Evolutionary conservation across 768 basidiomycete species (phyloP).

Genomic region (Hericium rajendrae): DNA sequence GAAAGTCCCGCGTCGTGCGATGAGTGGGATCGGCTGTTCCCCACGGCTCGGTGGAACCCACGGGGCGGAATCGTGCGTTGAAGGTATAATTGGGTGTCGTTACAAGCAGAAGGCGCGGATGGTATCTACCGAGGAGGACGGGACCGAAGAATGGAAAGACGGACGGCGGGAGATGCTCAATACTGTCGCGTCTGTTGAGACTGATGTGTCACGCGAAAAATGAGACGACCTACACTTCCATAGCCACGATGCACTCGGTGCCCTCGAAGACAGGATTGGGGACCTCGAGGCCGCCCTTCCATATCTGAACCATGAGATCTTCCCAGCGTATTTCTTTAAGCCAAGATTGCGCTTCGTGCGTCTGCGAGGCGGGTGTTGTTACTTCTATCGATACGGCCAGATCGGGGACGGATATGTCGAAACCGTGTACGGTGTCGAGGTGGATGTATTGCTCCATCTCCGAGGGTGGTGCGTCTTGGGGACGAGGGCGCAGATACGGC

Average conservation of each 20-base stretch:
- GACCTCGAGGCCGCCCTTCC: constrained; percentile 64
- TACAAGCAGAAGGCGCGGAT: constrained; percentile 60
- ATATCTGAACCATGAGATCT: constrained; percentile 51
- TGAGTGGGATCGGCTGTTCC: constrained; percentile 70
- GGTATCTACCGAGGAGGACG: constrained; percentile 67
- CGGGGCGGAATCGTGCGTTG: constrained; percentile 64
- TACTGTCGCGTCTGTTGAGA: constrained; percentile 33
- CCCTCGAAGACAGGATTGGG: constrained; percentile 58
- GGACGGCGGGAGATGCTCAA: constrained; percentile 65
- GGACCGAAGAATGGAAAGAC: constrained; percentile 58
- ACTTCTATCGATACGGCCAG: constrained; percentile 44
- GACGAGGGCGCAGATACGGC: constrained; percentile 28
- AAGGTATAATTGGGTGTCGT: constrained; percentile 85
- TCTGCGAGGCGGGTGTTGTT: constrained; percentile 31
- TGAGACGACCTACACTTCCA: constrained; percentile 59
- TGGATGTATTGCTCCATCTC: constrained; percentile 35
- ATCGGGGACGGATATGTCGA: constrained; percentile 51
- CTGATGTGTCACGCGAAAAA: background rate
- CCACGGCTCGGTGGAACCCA: constrained; percentile 26
- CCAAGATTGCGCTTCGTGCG: background rate
- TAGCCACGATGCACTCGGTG: constrained; percentile 64
- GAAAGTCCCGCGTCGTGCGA: constrained; percentile 64
- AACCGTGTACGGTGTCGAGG: constrained; percentile 49
- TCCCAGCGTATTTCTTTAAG: constrained; percentile 49
- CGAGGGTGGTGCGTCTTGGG: background rate